Percentiles rank a stretch among this genome's conserved stretches.
phyloP scores from a whole-genome alignment of 75 land plant genomes.

The Sequoia sempervirens region DNA sequence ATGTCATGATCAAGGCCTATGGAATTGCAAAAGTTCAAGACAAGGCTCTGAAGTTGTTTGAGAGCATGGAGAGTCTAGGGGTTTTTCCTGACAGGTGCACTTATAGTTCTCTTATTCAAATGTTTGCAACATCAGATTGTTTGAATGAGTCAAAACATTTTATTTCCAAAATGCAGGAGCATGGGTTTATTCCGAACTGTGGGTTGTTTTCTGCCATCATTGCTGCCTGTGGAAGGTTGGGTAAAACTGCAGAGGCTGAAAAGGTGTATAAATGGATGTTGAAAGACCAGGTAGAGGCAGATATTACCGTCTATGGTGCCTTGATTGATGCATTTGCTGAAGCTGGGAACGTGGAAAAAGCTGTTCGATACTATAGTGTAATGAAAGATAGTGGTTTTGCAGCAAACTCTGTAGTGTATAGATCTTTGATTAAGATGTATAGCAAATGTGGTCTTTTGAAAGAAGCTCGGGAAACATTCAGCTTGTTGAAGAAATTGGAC shows the following conservation, averaged over 20 bases:
- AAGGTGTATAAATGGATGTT: slow-evolving; percentile 23
- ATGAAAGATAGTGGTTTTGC: slow-evolving; percentile 39
- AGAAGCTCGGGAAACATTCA: slow-evolving; percentile 46
- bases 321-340: slow-evolving; percentile 73
- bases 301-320: slow-evolving; percentile 53
- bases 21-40: slow-evolving; percentile 37
- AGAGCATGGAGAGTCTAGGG: slow-evolving; percentile 43
- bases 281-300: slow-evolving; percentile 38
- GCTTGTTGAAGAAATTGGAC: slow-evolving; percentile 26
- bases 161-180: slow-evolving; percentile 48
- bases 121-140: slow-evolving; percentile 31
- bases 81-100: slow-evolving; percentile 50
- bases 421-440: slow-evolving; percentile 64
- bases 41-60: slow-evolving; percentile 56
- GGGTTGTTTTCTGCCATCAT: slow-evolving; percentile 51
- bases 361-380: slow-evolving; percentile 23
- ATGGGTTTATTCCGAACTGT: slow-evolving; percentile 37
- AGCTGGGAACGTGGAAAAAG: slow-evolving; percentile 49
- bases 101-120: slow-evolving; percentile 57
- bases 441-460: slow-evolving; percentile 40
- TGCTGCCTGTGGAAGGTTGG: slow-evolving; percentile 36
- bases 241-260: slow-evolving; percentile 39
- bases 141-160: slow-evolving; percentile 31
- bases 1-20: slow-evolving; percentile 86
- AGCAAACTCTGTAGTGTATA: slow-evolving; percentile 47